Base-by-base conservation (phyloP, 2,329 filamentous ascomycete genomes). In the Cryphonectria radicalis region DNA sequence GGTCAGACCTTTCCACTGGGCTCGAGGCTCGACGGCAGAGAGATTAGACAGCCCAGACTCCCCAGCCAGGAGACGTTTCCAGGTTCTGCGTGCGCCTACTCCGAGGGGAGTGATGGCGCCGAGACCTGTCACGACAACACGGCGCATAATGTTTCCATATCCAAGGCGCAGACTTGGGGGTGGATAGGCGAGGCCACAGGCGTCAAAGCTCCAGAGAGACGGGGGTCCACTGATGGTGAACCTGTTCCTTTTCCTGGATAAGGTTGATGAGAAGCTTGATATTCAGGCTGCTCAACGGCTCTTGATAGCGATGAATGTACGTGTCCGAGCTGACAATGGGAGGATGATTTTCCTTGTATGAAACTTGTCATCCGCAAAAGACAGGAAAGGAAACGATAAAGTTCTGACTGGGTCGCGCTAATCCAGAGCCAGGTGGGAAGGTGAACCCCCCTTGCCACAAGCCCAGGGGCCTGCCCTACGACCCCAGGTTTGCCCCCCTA, bases 21-120 rank as follows among this genome's bases (percentile, higher is more conserved):
- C 84, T 80, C 73, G 85, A 73, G 82, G 90, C 72, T 85, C 88
- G 67, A 89, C 85, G 71, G 88, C 80, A 70, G 87, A 87, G 67
- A 96, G 87, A 76, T 92, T 95, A 71, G 90, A 87, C 76, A 99
- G 90, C 74, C 95, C 96, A 73, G 91, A 94, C 55, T 95, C 86
- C 62, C 93, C 90, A 59, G 92, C 90, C 42, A 98, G 81, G 59
- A 99, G 89, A 68, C 93, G 91, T 72, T 84, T 87, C 96, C 96
- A 99, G 73, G 93, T 93, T 70, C 85, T 89, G 75, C 89, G 89
- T 74, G 92, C 86, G 73, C 94, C 94, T 71, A 97, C 90, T 73
- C 93, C 95, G 37, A 98, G 85, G 71, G 95, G 95, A 75, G 93
- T 94, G 76, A 96, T 88, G 79, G 92, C 92, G 73, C 93, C 93